These are phyloP conservation scores for Schwanniomyces polymorphus DNA, from an alignment of 805 yeast genomes.

Conservation along the genomic window DNA sequence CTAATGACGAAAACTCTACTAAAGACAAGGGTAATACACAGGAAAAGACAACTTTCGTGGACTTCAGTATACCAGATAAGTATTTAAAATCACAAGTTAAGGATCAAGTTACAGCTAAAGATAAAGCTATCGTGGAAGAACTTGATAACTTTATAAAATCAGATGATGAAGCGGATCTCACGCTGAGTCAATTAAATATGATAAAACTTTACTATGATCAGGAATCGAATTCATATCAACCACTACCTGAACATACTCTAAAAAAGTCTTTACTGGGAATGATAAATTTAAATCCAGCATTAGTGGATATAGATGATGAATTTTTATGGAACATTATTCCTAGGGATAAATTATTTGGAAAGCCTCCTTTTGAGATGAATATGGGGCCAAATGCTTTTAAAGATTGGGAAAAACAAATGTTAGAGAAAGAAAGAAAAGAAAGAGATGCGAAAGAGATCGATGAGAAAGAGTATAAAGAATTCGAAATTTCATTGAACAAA, in stretches of 20 bases:
- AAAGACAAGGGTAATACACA: neutral
- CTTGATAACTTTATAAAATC: constrained; percentile 19
- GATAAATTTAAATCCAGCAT: constrained; percentile 33
- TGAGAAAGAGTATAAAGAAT: constrained; percentile 21
- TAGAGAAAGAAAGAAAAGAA: constrained; percentile 19
- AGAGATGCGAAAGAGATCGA: constrained; percentile 16
- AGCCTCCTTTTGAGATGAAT: constrained; percentile 32
- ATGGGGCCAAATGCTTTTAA: constrained; percentile 27
- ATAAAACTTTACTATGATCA: constrained; percentile 27
- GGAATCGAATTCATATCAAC: constrained; percentile 23
- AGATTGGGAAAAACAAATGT: constrained; percentile 31
- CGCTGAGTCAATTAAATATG: constrained; percentile 20
- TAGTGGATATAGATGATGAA: constrained; percentile 37
- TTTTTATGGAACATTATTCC: constrained; percentile 42
- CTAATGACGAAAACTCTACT: neutral
- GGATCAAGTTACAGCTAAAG: constrained; percentile 21
- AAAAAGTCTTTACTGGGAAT: constrained; percentile 40
- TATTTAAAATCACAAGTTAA: constrained; percentile 18
- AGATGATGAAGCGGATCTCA: constrained; percentile 22
- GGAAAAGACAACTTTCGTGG: constrained; percentile 9
- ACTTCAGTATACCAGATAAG: constrained; percentile 27
- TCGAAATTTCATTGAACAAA: constrained; percentile 16
- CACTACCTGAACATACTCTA: constrained; percentile 36
- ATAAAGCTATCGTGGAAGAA: constrained; percentile 24
- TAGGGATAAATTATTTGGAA: constrained; percentile 30